Evolutionary conservation across 306 rosid species (phyloP).

Genomic region (Castanopsis chinensis): DNA sequence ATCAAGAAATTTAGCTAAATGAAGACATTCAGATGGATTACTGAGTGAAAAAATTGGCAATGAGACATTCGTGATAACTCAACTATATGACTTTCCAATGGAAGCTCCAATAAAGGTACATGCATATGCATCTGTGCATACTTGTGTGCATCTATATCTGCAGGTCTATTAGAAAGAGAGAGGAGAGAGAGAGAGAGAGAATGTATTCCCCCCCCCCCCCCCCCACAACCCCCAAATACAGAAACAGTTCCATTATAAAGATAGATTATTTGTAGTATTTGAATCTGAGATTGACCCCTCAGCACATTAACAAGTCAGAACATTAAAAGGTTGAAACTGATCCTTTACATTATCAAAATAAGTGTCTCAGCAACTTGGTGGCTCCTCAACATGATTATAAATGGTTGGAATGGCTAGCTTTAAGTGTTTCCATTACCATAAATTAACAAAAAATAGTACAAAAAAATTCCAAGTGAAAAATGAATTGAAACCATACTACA

Average conservation of each 20-base stretch:
- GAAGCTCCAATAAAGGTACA: not conserved
- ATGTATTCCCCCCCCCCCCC: not conserved
- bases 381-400: slow-evolving; percentile 2
- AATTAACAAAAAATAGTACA: slow-evolving; percentile 5
- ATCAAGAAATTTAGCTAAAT: not conserved
- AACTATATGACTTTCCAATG: not conserved
- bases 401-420: not conserved
- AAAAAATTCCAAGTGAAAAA: not conserved
- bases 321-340: not conserved
- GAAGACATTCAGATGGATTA: not conserved
- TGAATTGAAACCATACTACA: slow-evolving; percentile 4
- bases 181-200: not conserved
- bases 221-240: too few species aligned
- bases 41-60: not conserved
- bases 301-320: not conserved
- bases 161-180: not conserved
- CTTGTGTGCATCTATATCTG: not conserved
- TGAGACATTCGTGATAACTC: not conserved
- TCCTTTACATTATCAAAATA: not conserved
- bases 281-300: not conserved
- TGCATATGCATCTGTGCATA: not conserved
- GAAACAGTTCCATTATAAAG: not conserved
- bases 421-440: not conserved
- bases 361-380: not conserved
- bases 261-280: not conserved